phyloP scores from a whole-genome alignment of 2,329 filamentous ascomycete genomes.

The Fusarium marasasianum region DNA sequence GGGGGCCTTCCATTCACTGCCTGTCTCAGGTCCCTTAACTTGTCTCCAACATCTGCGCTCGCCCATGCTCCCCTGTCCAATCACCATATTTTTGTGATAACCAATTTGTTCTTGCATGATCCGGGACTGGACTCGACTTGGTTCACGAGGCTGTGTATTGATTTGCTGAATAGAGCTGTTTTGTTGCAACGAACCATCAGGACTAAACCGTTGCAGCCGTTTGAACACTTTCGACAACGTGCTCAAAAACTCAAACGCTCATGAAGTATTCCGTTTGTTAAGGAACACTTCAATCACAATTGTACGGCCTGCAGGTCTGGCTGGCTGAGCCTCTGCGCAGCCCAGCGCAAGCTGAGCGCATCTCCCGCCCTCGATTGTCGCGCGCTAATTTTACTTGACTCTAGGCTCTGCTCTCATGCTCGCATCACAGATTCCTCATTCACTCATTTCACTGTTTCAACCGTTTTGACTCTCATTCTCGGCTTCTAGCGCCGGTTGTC shows the following conservation, averaged over 20 bases:
- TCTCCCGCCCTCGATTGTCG: not conserved
- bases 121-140: not conserved
- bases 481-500: constrained; percentile 3
- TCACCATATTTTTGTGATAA: constrained; percentile 18
- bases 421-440: not conserved
- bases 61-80: constrained; percentile 8
- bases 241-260: not conserved
- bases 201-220: not conserved
- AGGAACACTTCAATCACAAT: not conserved
- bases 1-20: constrained; percentile 26
- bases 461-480: not conserved
- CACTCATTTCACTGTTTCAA: not conserved
- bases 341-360: not conserved
- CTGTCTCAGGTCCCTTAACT: not conserved
- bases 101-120: constrained; percentile 7
- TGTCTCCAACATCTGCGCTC: not conserved
- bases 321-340: not conserved
- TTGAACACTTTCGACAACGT: not conserved
- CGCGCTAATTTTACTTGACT: not conserved
- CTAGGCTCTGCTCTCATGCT: not conserved
- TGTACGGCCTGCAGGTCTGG: not conserved
- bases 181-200: not conserved
- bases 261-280: not conserved
- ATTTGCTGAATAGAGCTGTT: not conserved
- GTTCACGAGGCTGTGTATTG: constrained; percentile 4